Evolutionary conservation across 345 rosid genomes (phyloP), one percentile per base, ranked within the genome.

Genomic region (Aquilaria yunnanensis): DNA sequence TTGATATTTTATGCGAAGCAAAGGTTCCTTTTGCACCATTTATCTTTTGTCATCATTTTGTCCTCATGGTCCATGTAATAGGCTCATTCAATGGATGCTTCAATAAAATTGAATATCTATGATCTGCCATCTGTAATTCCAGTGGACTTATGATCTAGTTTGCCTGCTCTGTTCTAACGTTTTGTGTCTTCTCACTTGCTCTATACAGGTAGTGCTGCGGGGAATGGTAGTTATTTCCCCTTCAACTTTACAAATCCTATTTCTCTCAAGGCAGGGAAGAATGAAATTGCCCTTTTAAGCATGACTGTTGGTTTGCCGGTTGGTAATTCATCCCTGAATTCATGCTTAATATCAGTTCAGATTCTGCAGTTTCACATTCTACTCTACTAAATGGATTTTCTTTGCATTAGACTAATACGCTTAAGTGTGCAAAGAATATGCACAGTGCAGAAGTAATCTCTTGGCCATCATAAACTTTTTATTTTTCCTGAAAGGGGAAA

Each of bases 271-370:
- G 85, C 84, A 0, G 97, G 96, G 29, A 77, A 81, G 74, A 94
- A 94, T 64, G 87, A 80, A 49, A 83, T 94, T 60, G 85, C 88
- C 61, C 57, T 94, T 43, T 75, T 94, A 56, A 86, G 96, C 78
- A 80, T 90, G 92, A 83, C 92, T 6, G 96, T 94, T 62, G 99
- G 99, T 71, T 74, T 88, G 58, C 84, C 75, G 75, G 99, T 94
- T 72, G 80, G 86, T 56, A 59, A 32, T 61, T 51, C 65, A 48
- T 63, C 64, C 48, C 43, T 37, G 43, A 37, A 37, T 37, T 4
- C 6, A 37, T 37, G 43, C 23, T 37, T 4, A 37, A 1, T 3
- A 41, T 1, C 23, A 23, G 43, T 63, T 51, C 16, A 0, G 9
- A 32, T 16, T 32, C 9, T 37, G 12, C 0, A 51, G 61, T 61